Evolutionary conservation across 139 green algal genomes (phyloP).

Genomic region (Deuterostichococcus epilithicus): DNA sequence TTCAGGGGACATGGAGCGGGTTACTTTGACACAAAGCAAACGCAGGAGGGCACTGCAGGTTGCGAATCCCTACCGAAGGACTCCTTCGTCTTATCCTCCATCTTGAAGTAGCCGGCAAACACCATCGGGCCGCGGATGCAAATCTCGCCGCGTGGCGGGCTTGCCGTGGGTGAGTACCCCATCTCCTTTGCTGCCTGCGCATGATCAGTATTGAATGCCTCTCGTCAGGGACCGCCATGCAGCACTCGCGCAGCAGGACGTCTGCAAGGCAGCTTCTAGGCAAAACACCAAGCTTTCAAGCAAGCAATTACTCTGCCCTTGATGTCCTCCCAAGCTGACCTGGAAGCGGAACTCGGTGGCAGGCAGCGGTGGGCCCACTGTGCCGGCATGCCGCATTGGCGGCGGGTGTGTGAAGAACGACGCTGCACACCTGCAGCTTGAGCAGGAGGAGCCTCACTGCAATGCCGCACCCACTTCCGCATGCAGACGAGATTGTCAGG

Average conservation of each 20-base stretch:
- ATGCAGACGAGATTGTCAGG: too few relatives aligned
- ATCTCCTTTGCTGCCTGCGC: background rate
- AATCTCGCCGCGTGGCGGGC: slow-evolving; percentile 69
- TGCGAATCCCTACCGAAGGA: slow-evolving; percentile 42
- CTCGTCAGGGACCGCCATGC: background rate
- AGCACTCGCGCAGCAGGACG: too few relatives aligned
- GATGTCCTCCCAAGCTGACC: too few relatives aligned
- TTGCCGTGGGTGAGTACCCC: slow-evolving; percentile 23
- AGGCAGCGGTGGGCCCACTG: slow-evolving; percentile 69
- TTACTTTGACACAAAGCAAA: background rate
- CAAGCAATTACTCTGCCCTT: too few relatives aligned
- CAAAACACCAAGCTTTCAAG: too few relatives aligned
- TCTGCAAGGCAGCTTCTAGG: too few relatives aligned
- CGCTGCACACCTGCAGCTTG: slow-evolving; percentile 23
- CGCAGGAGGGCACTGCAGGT: background rate
- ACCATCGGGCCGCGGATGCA: slow-evolving; percentile 68
- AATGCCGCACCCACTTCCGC: too few relatives aligned
- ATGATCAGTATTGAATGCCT: background rate
- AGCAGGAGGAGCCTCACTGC: too few relatives aligned
- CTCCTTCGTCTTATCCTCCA: slow-evolving; percentile 65
- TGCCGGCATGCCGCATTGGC: slow-evolving; percentile 47
- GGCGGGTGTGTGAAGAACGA: slow-evolving; percentile 68
- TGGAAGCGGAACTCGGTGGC: slow-evolving; percentile 63
- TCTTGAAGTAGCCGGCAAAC: slow-evolving; percentile 82
- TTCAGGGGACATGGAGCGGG: too few relatives aligned